Conservation (phyloP, 257 asterid species). For the Cordia subcordata region DNA sequence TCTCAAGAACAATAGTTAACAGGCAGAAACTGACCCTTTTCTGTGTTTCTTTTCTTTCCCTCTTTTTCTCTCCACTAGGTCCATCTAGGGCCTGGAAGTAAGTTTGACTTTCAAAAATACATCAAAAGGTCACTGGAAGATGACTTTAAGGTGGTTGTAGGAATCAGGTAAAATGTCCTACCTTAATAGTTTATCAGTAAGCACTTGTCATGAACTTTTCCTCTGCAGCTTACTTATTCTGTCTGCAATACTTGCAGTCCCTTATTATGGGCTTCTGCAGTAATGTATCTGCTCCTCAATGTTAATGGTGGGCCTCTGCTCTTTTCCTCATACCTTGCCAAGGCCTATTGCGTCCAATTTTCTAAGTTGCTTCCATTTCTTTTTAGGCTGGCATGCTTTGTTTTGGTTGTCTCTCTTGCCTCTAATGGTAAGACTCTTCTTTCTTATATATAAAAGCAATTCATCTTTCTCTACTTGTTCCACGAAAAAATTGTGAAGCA, state of each 20-base stretch:
- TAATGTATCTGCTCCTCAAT: constrained; percentile 66
- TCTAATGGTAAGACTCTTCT: constrained; percentile 38
- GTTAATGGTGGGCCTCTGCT: constrained; percentile 46
- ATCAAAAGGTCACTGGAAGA: constrained; percentile 95
- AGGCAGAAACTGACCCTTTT: too few relatives aligned
- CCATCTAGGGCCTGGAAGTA: constrained; percentile 90
- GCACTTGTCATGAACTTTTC: not conserved
- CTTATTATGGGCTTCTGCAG: constrained; percentile 60
- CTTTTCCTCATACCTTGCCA: not conserved
- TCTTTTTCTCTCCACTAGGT: constrained; percentile 39
- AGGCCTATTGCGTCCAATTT: not conserved
- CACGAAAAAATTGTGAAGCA: not conserved
- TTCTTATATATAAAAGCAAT: not conserved
- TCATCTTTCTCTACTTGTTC: not conserved
- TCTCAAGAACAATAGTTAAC: not conserved
- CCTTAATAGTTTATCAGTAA: not conserved
- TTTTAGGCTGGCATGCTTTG: constrained; percentile 68
- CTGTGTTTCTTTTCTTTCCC: not conserved
- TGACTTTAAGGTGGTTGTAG: constrained; percentile 89
- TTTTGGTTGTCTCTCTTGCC: constrained; percentile 63
- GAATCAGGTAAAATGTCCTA: constrained; percentile 56
- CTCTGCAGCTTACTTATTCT: constrained; percentile 9
- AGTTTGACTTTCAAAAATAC: constrained; percentile 91
- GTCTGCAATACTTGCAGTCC: constrained; percentile 44
- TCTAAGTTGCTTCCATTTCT: constrained; percentile 2